Evolutionary conservation across 176 grass and related monocot species (phyloP), one percentile per base, ranked within the genome.

Genomic region (Eragrostis nindensis): DNA sequence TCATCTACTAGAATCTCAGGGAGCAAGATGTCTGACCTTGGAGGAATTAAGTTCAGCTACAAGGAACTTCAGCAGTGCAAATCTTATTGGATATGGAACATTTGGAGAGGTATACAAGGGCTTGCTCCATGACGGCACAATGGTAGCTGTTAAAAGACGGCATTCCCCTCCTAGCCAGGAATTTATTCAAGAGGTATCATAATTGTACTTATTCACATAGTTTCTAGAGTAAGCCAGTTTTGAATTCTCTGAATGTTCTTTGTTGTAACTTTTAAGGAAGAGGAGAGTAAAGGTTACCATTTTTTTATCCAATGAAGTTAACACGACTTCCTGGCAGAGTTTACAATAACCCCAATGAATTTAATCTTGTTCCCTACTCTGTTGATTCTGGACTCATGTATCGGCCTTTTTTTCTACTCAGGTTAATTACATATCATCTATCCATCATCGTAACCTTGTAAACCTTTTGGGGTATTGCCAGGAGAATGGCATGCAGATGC

Each of bases 41-140:
- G 79, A 93, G 86, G 96, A 99, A 84, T 68, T 99, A 84, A 88
- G 56, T 77, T 67, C 79, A 29, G 96, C 90, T 54, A 95, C 96
- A 74, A 99, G 84, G 70, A 87, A 91, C 70, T 99, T 99, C 79
- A 71, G 65, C 70, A 75, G 46, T 84, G 74, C 61, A 22, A 99
- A 91, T 78, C 82, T 91, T 25, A 90, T 99, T 69, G 96, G 96
- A 44, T 74, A 70, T 80, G 96, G 96, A 68, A 91, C 81, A 76
- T 99, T 99, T 69, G 96, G 96, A 73, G 90, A 95, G 69, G 97
- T 93, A 19, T 93, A 88, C 81, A 99, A 99, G 72, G 93, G 97
- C 63, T 86, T 99, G 73, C 93, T 99, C 40, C 86, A 90, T 48
- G 90, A 95, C 91, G 97, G 93, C 44, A 93, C 85, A 53, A 55